Base-by-base conservation (phyloP, 306 rosid genomes). In the Cicer yamashitae region DNA sequence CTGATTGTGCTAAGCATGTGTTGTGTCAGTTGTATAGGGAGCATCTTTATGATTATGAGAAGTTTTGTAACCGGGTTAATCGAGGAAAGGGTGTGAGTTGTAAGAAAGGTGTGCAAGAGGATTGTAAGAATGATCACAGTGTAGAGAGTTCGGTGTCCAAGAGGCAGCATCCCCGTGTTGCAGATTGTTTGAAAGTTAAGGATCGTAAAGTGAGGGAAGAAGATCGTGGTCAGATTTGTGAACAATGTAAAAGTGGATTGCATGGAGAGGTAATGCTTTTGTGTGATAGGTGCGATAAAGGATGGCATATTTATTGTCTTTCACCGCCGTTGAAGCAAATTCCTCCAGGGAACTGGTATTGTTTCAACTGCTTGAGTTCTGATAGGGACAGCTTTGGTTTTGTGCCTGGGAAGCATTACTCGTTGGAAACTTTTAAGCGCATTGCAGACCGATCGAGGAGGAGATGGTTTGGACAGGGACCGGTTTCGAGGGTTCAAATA, bases 191-290 rank as follows among this genome's bases (percentile, higher is more conserved):
- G 48, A 81, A 83, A 81, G 79, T 37, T 52, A 89, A 86, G 82
- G 82, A 57, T 63, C 5, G 76, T 38, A 84, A 84, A 80, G 80
- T 47, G 17, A 73, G 46, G 76, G 83, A 81, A 58, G 94, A 86
- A 75, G 86, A 86, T 46, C 92, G 78, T 62, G 96, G 91, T 87
- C 98, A 94, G 86, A 91, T 90, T 67, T 94, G 98, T 13, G 96
- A 91, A 73, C 98, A 94, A 54, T 94, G 98, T 67, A 85, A 77
- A 82, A 94, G 97, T 86, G 98, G 98, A 17, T 83, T 91, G 89
- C 98, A 94, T 20, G 98, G 98, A 50, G 97, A 94, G 70, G 88
- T 90, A 39, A 94, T 94, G 98, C 98, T 94, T 82, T 81, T 94
- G 70, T 94, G 98, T 39, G 98, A 94, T 81, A 89, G 97, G 86